Evolutionary conservation across 2,329 filamentous ascomycete species (phyloP), one percentile per base, ranked within the genome.

Genomic region (Talaromyces sp.): DNA sequence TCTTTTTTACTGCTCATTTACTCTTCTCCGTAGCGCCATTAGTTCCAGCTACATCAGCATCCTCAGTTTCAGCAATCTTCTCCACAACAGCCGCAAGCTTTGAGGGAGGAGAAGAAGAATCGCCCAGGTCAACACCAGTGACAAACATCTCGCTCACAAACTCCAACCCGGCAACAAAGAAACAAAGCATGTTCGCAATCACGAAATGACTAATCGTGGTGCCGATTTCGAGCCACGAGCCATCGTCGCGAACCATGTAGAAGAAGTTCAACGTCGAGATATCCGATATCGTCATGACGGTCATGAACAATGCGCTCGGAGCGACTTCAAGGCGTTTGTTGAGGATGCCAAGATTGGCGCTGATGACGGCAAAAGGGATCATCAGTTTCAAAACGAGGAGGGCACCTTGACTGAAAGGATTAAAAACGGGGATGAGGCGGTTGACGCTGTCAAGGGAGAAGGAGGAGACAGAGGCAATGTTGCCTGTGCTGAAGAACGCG

Each of bases 141-240:
- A 96, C 90, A 69, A 97, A 91, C 57, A 90, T 78, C 72, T 91
- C 91, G 73, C 93, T 97, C 3, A 96, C 86, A 16, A 90, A 89
- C 80, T 99, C 95, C 54, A 99, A 80, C 14, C 86, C 88, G 0
- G 93, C 92, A 50, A 99, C 93, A 80, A 99, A 99, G 9, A 96
- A 89, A 70, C 93, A 95, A 52, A 98, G 75, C 70, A 92, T 77
- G 77, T 92, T 97, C 19, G 93, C 94, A 79, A 99, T 98, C 67
- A 89, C 88, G 78, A 98, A 99, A 76, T 98, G 93, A 73, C 88
- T 96, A 70, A 99, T 99, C 3, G 92, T 97, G 33, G 92, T 96
- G 37, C 95, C 95, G 74, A 99, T 99, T 75, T 99, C 95, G 66
- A 99, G 80, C 95, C 95, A 99, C 24, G 90, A 95, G 0, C 95